phyloP scores from a whole-genome alignment of 2,329 filamentous ascomycete genomes.

The Ceratocystis albifundus region DNA sequence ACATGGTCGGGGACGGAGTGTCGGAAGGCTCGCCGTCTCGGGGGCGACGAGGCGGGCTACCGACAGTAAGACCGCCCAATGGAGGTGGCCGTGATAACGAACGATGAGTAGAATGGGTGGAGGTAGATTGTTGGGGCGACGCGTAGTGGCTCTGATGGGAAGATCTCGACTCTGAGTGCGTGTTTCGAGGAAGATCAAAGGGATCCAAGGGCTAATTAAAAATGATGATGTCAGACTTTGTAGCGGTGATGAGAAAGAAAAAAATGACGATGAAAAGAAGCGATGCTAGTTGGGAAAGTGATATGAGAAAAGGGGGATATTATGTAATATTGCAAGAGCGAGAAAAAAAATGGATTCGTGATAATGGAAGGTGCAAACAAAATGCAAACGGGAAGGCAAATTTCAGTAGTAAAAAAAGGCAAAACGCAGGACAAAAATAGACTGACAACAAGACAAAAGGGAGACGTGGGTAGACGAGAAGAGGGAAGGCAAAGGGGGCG shows the following conservation, averaged over 20 bases:
- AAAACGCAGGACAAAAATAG: constrained; percentile 19
- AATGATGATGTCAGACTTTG: neutral
- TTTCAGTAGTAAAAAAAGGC: constrained; percentile 19
- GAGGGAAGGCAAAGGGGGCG: constrained; percentile 22
- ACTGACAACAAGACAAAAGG: constrained; percentile 23
- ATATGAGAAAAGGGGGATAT: constrained; percentile 6
- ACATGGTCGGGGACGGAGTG: constrained; percentile 38
- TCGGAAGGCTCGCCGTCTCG: constrained; percentile 27
- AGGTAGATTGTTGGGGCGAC: constrained; percentile 35
- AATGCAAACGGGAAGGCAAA: constrained; percentile 11
- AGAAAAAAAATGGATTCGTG: constrained; percentile 22
- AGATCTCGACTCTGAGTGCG: constrained; percentile 12
- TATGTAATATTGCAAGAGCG: neutral
- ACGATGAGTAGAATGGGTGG: constrained; percentile 39
- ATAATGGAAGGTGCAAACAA: constrained; percentile 18
- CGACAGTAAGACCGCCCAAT: constrained; percentile 17
- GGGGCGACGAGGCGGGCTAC: constrained; percentile 14
- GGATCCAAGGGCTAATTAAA: constrained; percentile 6
- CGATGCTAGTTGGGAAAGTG: neutral
- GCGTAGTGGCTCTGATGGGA: constrained; percentile 34
- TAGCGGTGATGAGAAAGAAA: constrained; percentile 1
- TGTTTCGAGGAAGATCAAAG: constrained; percentile 13
- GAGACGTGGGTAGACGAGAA: constrained; percentile 12
- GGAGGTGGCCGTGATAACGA: constrained; percentile 34
- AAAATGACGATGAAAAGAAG: neutral